A percentile compares a stretch with the other conserved stretches of the same genome.
Evolutionary conservation across 371 early-diverging fungal genomes (phyloP).

Genomic region (Apophysomyces variabilis): DNA sequence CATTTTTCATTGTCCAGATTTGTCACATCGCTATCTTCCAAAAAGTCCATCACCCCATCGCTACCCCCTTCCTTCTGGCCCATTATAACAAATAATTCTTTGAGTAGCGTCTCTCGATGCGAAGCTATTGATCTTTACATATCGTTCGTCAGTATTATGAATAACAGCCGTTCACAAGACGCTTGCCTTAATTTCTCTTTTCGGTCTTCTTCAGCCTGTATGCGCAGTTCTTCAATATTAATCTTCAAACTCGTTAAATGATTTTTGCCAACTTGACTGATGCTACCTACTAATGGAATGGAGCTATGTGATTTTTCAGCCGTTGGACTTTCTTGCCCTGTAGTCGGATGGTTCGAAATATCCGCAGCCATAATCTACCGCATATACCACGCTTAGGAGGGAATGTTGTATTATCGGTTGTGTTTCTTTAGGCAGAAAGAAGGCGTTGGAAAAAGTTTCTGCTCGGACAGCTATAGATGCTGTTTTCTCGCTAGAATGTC

Average conservation of each 20-base stretch:
- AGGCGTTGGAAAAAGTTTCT: conserved; percentile 8
- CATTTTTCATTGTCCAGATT: conserved; percentile 24
- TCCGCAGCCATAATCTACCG: conserved; percentile 32
- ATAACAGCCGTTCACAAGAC: not conserved
- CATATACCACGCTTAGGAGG: conserved; percentile 11
- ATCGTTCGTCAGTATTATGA: not conserved
- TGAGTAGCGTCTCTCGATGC: conserved; percentile 28
- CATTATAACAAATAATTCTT: conserved; percentile 36
- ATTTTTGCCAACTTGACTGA: not conserved
- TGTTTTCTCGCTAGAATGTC: conserved; percentile 6
- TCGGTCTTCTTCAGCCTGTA: conserved; percentile 31
- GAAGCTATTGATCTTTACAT: conserved; percentile 25
- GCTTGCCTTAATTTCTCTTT: conserved; percentile 33
- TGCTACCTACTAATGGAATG: conserved; percentile 18
- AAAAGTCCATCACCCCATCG: conserved; percentile 26
- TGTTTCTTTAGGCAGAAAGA: not conserved
- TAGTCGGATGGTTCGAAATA: conserved; percentile 20
- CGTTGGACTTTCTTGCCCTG: conserved; percentile 28
- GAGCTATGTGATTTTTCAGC: conserved; percentile 18
- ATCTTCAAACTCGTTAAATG: conserved; percentile 15
- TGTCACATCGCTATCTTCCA: conserved; percentile 24
- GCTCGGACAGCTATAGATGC: conserved; percentile 1
- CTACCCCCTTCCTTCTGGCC: conserved; percentile 26
- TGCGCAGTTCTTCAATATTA: conserved; percentile 32
- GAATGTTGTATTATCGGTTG: conserved; percentile 4